These are phyloP conservation scores for Calonectria hongkongensis DNA, from an alignment of 2,329 filamentous ascomycete species.

Conservation along the genomic window DNA sequence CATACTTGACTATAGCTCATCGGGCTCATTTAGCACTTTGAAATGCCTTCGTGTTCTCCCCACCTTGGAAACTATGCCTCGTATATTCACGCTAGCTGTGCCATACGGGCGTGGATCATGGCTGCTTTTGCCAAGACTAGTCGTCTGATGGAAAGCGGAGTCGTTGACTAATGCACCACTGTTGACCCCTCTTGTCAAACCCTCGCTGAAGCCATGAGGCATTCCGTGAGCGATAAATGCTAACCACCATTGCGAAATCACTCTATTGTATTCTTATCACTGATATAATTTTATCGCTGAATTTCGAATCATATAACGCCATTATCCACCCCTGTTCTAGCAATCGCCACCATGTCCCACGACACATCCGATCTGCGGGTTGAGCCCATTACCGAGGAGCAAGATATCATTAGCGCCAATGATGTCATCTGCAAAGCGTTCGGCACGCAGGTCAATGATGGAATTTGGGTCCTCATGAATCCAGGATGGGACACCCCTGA, in stretches of 20 bases:
- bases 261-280: no score
- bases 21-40: not conserved
- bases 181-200: not conserved
- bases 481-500: constrained; percentile 72
- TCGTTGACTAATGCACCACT: constrained; percentile 13
- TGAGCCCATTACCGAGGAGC: constrained; percentile 53
- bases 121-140: constrained; percentile 11
- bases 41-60: not conserved
- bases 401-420: constrained; percentile 55
- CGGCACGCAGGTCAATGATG: constrained; percentile 70
- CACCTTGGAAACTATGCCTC: not conserved
- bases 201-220: not conserved
- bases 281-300: not conserved
- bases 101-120: not conserved
- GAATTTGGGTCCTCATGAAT: constrained; percentile 70
- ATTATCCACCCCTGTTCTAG: not conserved
- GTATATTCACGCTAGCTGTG: not conserved
- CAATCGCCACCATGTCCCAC: constrained; percentile 29
- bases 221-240: constrained; percentile 6
- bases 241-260: not conserved
- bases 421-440: constrained; percentile 61
- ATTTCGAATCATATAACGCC: not conserved
- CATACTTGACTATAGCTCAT: no score
- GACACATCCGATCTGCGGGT: constrained; percentile 46
- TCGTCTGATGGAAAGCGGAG: constrained; percentile 21